phyloP scores from a whole-genome alignment of 768 basidiomycete genomes.

The Russula sp. region DNA sequence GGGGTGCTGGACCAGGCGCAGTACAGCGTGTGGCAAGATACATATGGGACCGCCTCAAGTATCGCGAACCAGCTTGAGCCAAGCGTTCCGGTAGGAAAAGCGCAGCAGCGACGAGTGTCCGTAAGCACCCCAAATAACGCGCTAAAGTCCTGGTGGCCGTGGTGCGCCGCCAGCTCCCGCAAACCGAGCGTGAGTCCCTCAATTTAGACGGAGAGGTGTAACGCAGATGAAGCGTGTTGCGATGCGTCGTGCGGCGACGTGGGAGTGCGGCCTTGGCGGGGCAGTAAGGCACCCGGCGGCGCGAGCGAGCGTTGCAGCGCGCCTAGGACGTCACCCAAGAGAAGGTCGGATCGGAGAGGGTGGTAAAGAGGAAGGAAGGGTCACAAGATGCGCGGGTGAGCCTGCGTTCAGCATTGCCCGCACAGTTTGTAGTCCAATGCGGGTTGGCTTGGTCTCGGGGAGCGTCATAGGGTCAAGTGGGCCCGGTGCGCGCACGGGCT shows the following conservation, averaged over 20 bases:
- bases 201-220: no score
- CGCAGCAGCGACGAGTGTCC: constrained; percentile 72
- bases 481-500: constrained; percentile 61
- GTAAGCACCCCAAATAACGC: constrained; percentile 92
- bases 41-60: no score
- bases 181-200: no score
- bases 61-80: constrained; percentile 92
- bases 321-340: no score
- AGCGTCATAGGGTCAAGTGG: constrained; percentile 62
- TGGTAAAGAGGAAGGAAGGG: constrained; percentile 88
- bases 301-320: no score
- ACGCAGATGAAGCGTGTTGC: no score
- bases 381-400: constrained; percentile 62
- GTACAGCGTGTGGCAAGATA: constrained; percentile 46
- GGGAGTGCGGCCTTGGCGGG: no score
- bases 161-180: no score
- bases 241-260: no score
- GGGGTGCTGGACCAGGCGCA: constrained; percentile 8
- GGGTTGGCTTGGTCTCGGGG: constrained; percentile 53
- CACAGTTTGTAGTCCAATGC: no score
- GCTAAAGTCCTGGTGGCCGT: no score
- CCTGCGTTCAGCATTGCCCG: constrained; percentile 80
- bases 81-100: constrained; percentile 80
- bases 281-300: no score
- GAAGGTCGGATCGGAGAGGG: constrained; percentile 92